Percentiles rank a stretch among this genome's conserved stretches.
Conservation (phyloP, 2,329 filamentous ascomycete species). For the Botrytis medusae region DNA sequence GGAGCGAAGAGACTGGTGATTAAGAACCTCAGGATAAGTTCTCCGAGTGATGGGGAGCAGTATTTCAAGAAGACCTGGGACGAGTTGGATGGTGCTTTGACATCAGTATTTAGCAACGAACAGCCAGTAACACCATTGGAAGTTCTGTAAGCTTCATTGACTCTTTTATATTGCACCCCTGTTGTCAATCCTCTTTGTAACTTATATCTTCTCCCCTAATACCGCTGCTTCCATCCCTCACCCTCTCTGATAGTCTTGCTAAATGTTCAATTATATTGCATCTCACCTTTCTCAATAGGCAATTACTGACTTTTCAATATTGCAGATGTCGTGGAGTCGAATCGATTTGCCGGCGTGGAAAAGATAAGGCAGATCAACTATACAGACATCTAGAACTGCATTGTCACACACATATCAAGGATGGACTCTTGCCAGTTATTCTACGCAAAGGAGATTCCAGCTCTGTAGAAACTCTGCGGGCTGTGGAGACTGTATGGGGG, state of each 20-base stretch:
- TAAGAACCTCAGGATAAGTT: conserved; percentile 77
- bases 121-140: conserved; percentile 75
- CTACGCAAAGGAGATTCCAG: conserved; percentile 49
- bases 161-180: not conserved
- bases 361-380: conserved; percentile 58
- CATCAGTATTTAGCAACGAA: conserved; percentile 66
- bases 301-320: not conserved
- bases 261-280: not conserved
- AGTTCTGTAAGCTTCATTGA: conserved; percentile 51
- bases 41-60: conserved; percentile 60
- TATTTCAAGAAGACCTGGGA: conserved; percentile 77
- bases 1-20: conserved; percentile 88
- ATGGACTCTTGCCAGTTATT: conserved; percentile 56
- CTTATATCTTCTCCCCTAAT: not conserved
- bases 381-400: conserved; percentile 64
- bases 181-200: not conserved
- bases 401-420: conserved; percentile 67
- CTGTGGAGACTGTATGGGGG: conserved; percentile 62
- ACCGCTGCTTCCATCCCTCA: not conserved
- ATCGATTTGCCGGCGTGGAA: conserved; percentile 80
- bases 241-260: not conserved
- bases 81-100: conserved; percentile 72
- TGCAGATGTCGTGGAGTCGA: conserved; percentile 76
- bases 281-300: not conserved
- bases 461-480: conserved; percentile 63